A percentile compares a stretch with the other conserved stretches of the same genome.
These are phyloP conservation scores for Apostasia ramifera DNA, from an alignment of 106 monocot genomes.

Conservation along the genomic window DNA sequence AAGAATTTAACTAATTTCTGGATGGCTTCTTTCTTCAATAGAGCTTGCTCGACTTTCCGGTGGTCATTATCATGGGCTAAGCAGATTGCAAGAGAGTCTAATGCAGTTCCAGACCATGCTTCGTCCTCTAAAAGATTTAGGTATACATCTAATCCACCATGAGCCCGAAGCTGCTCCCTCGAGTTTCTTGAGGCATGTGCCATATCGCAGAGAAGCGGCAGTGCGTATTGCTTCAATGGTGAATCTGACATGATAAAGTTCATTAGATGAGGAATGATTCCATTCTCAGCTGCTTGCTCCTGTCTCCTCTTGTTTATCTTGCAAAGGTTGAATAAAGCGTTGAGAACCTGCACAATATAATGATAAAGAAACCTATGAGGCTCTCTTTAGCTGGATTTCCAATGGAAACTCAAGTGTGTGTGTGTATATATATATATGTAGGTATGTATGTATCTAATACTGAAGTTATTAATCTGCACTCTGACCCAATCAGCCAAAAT, in stretches of 20 bases:
- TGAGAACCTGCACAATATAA: conserved; percentile 50
- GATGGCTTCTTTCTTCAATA: conserved; percentile 95
- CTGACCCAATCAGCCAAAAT: too few relatives aligned
- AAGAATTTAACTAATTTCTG: conserved; percentile 92
- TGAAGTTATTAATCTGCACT: too few relatives aligned
- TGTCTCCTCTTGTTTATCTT: conserved; percentile 98
- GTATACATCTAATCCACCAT: conserved; percentile 93
- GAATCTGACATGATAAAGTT: conserved; percentile 84
- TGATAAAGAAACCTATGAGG: too few relatives aligned
- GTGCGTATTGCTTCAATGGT: conserved; percentile 78
- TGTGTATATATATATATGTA: too few relatives aligned
- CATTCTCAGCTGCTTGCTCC: conserved; percentile 97
- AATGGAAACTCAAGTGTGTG: too few relatives aligned
- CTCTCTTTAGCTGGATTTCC: too few relatives aligned
- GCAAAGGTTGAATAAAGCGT: conserved; percentile 94
- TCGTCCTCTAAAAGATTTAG: conserved; percentile 89
- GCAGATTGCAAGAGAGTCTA: conserved; percentile 92
- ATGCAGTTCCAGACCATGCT: conserved; percentile 81
- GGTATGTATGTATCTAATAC: too few relatives aligned
- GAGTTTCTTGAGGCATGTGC: conserved; percentile 98
- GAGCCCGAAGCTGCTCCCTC: conserved; percentile 86
- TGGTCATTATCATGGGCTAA: conserved; percentile 93
- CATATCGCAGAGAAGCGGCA: conserved; percentile 93
- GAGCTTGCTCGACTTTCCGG: conserved; percentile 86
- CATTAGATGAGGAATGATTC: conserved; percentile 94